These are phyloP conservation scores for Xylaria polymorpha DNA, from an alignment of 2,329 filamentous ascomycete species.

Conservation along the genomic window DNA sequence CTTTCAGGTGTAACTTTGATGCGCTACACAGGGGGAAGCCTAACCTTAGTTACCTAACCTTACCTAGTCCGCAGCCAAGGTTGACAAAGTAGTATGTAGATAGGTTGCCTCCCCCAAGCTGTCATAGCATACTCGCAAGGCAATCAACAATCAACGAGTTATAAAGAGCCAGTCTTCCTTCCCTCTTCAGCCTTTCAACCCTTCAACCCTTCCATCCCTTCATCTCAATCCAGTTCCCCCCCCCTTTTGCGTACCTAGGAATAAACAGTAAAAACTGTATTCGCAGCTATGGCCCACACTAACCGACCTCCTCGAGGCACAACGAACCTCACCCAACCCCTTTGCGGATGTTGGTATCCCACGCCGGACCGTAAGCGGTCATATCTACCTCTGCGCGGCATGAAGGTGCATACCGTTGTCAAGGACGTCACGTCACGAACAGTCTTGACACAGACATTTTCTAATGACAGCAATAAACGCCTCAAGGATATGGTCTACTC, in stretches of 20 bases:
- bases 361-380: neutral
- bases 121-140: neutral
- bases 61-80: too few relatives aligned
- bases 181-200: too few relatives aligned
- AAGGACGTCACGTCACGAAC: slow-evolving; percentile 37
- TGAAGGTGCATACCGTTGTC: slow-evolving; percentile 28
- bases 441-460: slow-evolving; percentile 33
- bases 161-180: slow-evolving; percentile 1
- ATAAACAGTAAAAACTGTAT: neutral
- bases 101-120: too few relatives aligned
- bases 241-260: neutral
- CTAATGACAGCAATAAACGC: slow-evolving; percentile 17
- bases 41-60: too few relatives aligned
- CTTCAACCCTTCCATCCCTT: too few relatives aligned
- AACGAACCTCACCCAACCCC: neutral
- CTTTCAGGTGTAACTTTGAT: too few relatives aligned
- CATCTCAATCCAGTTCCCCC: neutral
- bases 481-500: slow-evolving; percentile 31
- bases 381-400: slow-evolving; percentile 23
- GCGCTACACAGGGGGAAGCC: too few relatives aligned
- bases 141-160: neutral
- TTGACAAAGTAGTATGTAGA: too few relatives aligned
- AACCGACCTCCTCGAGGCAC: neutral
- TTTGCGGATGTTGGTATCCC: slow-evolving; percentile 30
- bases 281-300: slow-evolving; percentile 1